phyloP scores from a whole-genome alignment of 2,329 filamentous ascomycete genomes.

The Zalaria obscura region DNA sequence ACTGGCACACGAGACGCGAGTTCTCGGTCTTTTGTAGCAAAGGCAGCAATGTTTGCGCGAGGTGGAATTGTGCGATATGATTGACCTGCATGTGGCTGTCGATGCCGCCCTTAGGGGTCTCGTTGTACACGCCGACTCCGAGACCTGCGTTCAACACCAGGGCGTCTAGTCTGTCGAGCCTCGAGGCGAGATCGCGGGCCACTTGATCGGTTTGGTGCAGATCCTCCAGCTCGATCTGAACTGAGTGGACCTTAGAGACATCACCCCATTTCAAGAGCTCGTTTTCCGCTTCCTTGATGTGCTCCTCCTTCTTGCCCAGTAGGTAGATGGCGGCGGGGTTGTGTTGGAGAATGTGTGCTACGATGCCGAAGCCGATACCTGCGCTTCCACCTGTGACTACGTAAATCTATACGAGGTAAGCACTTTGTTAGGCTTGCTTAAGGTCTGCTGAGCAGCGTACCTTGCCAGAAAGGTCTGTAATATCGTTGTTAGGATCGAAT shows the following conservation, averaged over 20 bases:
- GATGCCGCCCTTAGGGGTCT: constrained; percentile 33
- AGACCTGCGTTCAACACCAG: constrained; percentile 36
- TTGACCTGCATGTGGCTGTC: constrained; percentile 39
- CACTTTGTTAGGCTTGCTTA: not conserved
- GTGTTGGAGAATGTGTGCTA: constrained; percentile 38
- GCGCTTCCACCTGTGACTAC: constrained; percentile 35
- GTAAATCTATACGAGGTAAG: constrained; percentile 20
- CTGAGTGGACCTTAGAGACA: constrained; percentile 27
- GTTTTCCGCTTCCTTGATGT: constrained; percentile 30
- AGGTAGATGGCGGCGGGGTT: constrained; percentile 33
- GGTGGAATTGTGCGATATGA: constrained; percentile 34
- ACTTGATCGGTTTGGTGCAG: constrained; percentile 31
- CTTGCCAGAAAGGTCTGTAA: constrained; percentile 26
- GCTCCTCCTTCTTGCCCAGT: constrained; percentile 34
- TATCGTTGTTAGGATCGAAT: constrained; percentile 24
- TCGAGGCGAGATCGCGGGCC: constrained; percentile 26
- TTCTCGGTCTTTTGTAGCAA: constrained; percentile 28
- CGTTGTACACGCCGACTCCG: constrained; percentile 34
- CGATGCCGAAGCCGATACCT: constrained; percentile 38
- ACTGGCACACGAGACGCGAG: constrained; percentile 34
- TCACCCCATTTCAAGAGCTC: constrained; percentile 31
- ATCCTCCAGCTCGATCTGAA: constrained; percentile 32
- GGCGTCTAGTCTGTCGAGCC: constrained; percentile 30
- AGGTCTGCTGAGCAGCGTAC: constrained; percentile 7
- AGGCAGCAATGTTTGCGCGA: constrained; percentile 32